Base-by-base conservation (phyloP, 2,329 filamentous ascomycete species). In the Cladosporium sp. region DNA sequence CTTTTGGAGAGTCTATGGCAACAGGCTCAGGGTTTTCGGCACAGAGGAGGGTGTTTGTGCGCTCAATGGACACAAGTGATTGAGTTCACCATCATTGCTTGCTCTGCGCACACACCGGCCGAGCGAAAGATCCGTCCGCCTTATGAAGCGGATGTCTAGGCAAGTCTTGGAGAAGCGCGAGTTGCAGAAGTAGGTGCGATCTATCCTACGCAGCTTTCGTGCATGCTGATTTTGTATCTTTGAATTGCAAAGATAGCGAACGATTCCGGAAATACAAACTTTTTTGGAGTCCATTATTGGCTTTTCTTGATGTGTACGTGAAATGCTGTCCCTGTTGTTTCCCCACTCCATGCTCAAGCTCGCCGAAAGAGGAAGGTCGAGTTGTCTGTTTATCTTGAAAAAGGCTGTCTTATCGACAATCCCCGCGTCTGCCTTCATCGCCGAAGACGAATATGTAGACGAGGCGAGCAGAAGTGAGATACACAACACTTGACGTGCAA, bases 1-100 rank as follows among this genome's bases (percentile, higher is more conserved):
- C 15, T 86, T 87, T 66, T 87, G 84, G 84, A 65, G 71, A 3
- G 69, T 78, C 9, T 85, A 85, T 67, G 81, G 81, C 1, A 87
- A 87, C 64, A 82, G 78, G 62, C 67, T 87, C 58, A 74, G 84
- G 39, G 79, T 85, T 1, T 87, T 85, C 72, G 84, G 84, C 2
- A 86, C 83, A 0, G 66, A 77, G 49, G 84, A 87, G 68, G 75
- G 74, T 28, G 69, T 81, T 5, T 81, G 74, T 50, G 60, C 60
- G 43, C 60, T 72, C 15, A 66, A 68, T n/a, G 57, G 42, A 12
- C 11, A n/a, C 14, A 45, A 51, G 25, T 51, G 30, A 59, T 11
- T 1, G 15, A 25, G 14, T 17, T 5, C 30, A 34, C 3, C 7
- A 34, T 34, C 11, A 12, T 34, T 12, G 30, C 30, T 34, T 34